Evolutionary conservation across 495 filamentous ascomycete genomes (phyloP), one percentile per base, ranked within the genome.

Genomic region (Letharia columbiana): DNA sequence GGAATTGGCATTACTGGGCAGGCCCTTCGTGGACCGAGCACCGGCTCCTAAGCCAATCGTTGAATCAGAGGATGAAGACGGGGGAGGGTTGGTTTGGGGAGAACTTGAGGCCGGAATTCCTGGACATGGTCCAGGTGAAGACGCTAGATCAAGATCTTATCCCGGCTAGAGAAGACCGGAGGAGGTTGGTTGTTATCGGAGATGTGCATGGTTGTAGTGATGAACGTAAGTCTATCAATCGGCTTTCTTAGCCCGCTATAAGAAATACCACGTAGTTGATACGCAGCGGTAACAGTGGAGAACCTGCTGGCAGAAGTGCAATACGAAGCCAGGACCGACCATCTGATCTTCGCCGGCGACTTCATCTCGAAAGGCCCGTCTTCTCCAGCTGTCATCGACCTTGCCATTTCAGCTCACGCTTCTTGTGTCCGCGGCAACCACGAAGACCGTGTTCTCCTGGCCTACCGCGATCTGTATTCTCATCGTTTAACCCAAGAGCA

Each of bases 351-450:
- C 64, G 82, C 86, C 7, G 94, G 94, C 12, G 92, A 97, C 73
- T 78, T 96, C 68, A 85, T 97, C 69, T 85, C 87, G 69, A 96
- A 96, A 74, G 94, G 94, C 11, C 93, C 93, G 13, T 87, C 96
- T 72, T 92, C 89, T 64, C 60, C 77, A 2, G 90, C 89, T 40
- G 91, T 96, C 0, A 80, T 98, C 40, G 84, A 90, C 64, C 75
- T 91, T 20, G 89, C 87, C 15, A 86, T 87, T 65, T 72, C 80
- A 18, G 74, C 90, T 37, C 81, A 80, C 20, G 93, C 93, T 4
- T 87, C 86, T 41, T 89, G 84, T 65, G 91, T 97, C 2, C 86
- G 94, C 37, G 94, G 94, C 18, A 98, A 98, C 76, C 92, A 97
- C 75, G 94, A 98, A 72, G 91, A 98, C 71, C 81, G 86, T 13